Conservation (phyloP, 2,329 filamentous ascomycete species). For the Cytospora leucostoma region DNA sequence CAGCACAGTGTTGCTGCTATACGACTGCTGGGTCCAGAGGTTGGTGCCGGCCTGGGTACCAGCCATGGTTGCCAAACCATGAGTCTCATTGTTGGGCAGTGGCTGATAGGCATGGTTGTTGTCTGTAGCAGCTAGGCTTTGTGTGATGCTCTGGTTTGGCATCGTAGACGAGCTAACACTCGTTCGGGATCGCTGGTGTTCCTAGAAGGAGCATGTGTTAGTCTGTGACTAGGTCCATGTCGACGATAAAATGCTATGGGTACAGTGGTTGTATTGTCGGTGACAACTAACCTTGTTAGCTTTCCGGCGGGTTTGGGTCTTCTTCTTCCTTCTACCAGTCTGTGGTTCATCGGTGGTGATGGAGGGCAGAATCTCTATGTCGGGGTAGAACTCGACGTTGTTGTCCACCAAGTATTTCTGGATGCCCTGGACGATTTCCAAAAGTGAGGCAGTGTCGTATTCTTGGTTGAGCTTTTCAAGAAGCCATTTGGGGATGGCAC, state of each 20-base stretch:
- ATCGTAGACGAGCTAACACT: slow-evolving; percentile 21
- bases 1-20: slow-evolving; percentile 29
- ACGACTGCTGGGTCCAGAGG: slow-evolving; percentile 30
- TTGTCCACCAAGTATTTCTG: slow-evolving; percentile 47
- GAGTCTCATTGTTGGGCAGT: slow-evolving; percentile 4
- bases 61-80: slow-evolving; percentile 38
- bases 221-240: slow-evolving; percentile 19
- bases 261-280: no score
- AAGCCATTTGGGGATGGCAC: slow-evolving; percentile 52
- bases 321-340: slow-evolving; percentile 28
- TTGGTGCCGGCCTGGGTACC: slow-evolving; percentile 37
- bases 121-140: slow-evolving; percentile 29
- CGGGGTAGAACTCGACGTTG: slow-evolving; percentile 51
- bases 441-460: slow-evolving; percentile 51
- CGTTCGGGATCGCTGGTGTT: slow-evolving; percentile 25
- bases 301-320: slow-evolving; percentile 31
- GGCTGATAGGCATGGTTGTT: slow-evolving; percentile 16
- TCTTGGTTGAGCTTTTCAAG: slow-evolving; percentile 47
- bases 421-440: slow-evolving; percentile 49
- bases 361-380: slow-evolving; percentile 61
- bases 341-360: slow-evolving; percentile 44
- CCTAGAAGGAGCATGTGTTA: slow-evolving; percentile 30
- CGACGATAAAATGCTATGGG: no score
- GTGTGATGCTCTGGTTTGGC: slow-evolving; percentile 30
- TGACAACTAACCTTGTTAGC: slow-evolving; percentile 20